A percentile compares a stretch with the other conserved stretches of the same genome.
Evolutionary conservation across 352 stramenopile genomes (phyloP).

Genomic region (Pythium brachiatum): DNA sequence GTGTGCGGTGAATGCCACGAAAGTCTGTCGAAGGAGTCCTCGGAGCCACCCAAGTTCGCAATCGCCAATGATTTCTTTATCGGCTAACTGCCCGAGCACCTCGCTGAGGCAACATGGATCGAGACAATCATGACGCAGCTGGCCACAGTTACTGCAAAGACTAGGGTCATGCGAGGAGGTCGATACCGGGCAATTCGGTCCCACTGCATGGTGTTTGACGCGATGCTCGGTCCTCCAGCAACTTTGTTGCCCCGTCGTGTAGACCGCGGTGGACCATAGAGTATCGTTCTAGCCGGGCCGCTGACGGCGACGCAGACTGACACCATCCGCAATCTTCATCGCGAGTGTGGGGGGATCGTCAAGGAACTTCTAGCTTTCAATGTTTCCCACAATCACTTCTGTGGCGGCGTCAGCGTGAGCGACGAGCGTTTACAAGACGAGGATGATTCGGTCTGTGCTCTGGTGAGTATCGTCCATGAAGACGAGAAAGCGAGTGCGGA

Average conservation of each 20-base stretch:
- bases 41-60: constrained; percentile 11
- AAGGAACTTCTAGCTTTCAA: background rate
- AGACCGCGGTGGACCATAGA: constrained; percentile 4
- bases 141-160: constrained; percentile 18
- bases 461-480: background rate
- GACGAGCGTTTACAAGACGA: background rate
- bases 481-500: background rate
- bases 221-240: constrained; percentile 16
- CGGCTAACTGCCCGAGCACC: background rate
- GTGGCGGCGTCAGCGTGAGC: background rate
- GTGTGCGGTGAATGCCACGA: constrained; percentile 9
- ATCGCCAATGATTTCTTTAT: constrained; percentile 22
- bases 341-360: background rate
- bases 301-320: constrained; percentile 18
- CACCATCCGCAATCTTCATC: constrained; percentile 14
- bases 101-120: constrained; percentile 9
- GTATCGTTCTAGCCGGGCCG: constrained; percentile 18
- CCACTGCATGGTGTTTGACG: constrained; percentile 26
- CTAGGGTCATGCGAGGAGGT: constrained; percentile 21
- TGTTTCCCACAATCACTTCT: background rate
- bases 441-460: background rate
- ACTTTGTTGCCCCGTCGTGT: constrained; percentile 20
- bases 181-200: constrained; percentile 20
- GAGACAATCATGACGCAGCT: constrained; percentile 19
- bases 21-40: background rate